These are phyloP conservation scores for Wallemia mellicola DNA, from an alignment of 1,284 basidiomycete genomes.

Conservation along the genomic window DNA sequence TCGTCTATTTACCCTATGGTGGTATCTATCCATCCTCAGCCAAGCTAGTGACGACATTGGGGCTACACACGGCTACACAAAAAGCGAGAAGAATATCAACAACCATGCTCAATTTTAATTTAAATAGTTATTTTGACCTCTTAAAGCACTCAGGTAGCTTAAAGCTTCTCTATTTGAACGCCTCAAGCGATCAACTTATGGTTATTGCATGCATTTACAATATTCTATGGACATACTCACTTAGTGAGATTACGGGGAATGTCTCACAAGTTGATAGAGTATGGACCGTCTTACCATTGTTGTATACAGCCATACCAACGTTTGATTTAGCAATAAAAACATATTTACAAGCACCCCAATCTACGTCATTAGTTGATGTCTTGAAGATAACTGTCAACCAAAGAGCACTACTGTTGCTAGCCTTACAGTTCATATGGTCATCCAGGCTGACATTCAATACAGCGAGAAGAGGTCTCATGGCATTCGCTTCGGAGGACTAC, in stretches of 20 bases:
- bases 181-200: not conserved
- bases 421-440: constrained; percentile 24
- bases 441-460: constrained; percentile 51
- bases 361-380: constrained; percentile 25
- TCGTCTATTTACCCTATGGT: not conserved
- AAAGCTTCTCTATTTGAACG: not conserved
- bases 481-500: constrained; percentile 50
- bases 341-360: constrained; percentile 47
- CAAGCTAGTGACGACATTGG: too few relatives aligned
- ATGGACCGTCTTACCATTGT: constrained; percentile 16
- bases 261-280: constrained; percentile 50
- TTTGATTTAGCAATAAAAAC: constrained; percentile 24
- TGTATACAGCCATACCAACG: not conserved
- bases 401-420: constrained; percentile 37
- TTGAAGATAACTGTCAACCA: constrained; percentile 23
- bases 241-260: constrained; percentile 29
- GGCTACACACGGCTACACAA: too few relatives aligned
- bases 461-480: constrained; percentile 52
- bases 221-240: not conserved
- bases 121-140: not conserved
- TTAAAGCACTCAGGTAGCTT: not conserved
- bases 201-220: not conserved
- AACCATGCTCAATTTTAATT: not conserved
- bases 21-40: not conserved
- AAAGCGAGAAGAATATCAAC: too few relatives aligned